A percentile compares a stretch with the other conserved stretches of the same genome.
Conservation (phyloP, 768 basidiomycete genomes). For the Panellus pusillus region DNA sequence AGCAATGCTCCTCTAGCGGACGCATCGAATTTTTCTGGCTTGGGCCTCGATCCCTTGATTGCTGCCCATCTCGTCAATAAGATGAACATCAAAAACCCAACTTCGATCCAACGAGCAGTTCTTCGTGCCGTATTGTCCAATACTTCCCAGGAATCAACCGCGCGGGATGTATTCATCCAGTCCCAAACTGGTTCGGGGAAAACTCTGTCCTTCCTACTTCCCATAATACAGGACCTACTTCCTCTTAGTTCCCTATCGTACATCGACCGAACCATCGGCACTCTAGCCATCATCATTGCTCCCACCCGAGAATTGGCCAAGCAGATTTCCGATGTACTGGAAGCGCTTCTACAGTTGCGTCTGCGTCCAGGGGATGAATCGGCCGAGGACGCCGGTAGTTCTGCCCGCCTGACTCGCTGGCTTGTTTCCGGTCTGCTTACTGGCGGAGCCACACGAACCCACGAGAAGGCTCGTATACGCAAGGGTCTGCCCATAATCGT, state of each 20-base stretch:
- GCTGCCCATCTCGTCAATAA: constrained; percentile 75
- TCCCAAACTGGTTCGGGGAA: constrained; percentile 98
- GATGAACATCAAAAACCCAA: constrained; percentile 83
- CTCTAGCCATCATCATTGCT: constrained; percentile 90
- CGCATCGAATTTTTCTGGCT: constrained; percentile 74
- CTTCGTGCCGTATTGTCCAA: constrained; percentile 51
- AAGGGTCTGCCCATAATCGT: constrained; percentile 96
- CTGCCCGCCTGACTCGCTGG: constrained; percentile 74
- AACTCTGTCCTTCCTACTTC: constrained; percentile 89
- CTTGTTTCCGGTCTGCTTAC: constrained; percentile 90
- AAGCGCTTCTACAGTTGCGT: constrained; percentile 74
- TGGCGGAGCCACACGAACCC: constrained; percentile 90
- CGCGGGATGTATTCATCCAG: constrained; percentile 87
- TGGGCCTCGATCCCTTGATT: constrained; percentile 83
- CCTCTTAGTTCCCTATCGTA: constrained; percentile 87
- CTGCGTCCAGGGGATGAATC: constrained; percentile 58
- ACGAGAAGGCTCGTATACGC: constrained; percentile 93
- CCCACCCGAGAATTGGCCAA: constrained; percentile 96
- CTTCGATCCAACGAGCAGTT: constrained; percentile 85
- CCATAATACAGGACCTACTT: constrained; percentile 92
- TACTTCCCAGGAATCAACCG: constrained; percentile 34
- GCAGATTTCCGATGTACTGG: constrained; percentile 95
- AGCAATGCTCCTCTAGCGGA: constrained; percentile 83
- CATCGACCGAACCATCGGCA: constrained; percentile 93
- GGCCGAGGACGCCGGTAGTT: constrained; percentile 45